These are phyloP conservation scores for Rhynchosporium secalis DNA, from an alignment of 2,329 filamentous ascomycete genomes.

Conservation along the genomic window DNA sequence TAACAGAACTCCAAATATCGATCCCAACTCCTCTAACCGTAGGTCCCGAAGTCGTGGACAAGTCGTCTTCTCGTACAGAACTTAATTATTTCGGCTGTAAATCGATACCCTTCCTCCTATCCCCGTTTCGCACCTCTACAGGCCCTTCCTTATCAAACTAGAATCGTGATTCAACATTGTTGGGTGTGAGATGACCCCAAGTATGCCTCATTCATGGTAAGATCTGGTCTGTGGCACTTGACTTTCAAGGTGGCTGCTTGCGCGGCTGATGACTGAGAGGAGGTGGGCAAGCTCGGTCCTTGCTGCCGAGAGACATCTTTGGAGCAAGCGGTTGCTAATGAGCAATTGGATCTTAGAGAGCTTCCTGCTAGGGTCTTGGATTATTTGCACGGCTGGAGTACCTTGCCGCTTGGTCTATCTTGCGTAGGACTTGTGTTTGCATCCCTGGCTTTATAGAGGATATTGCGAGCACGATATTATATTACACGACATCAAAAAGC, in stretches of 20 bases:
- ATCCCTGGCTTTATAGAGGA: neutral
- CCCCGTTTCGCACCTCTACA: too few species aligned
- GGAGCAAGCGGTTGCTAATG: neutral
- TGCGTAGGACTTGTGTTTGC: neutral
- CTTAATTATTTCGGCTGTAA: too few species aligned
- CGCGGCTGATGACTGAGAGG: constrained; percentile 8
- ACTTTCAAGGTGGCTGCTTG: constrained; percentile 6
- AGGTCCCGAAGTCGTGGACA: too few species aligned
- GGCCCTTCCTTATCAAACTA: too few species aligned
- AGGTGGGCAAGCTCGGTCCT: constrained; percentile 3
- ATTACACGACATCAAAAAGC: neutral
- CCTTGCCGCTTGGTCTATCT: too few species aligned
- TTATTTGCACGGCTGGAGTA: too few species aligned
- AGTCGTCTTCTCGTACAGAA: too few species aligned
- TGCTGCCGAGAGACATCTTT: neutral
- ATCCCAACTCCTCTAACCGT: too few species aligned
- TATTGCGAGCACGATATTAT: neutral
- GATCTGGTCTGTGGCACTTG: constrained; percentile 5
- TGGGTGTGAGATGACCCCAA: neutral
- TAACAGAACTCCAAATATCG: too few species aligned
- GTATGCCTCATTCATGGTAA: neutral
- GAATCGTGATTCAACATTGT: too few species aligned
- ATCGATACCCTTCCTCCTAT: too few species aligned
- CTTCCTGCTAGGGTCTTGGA: too few species aligned
- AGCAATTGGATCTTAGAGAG: neutral